Conservation (phyloP, 1,284 basidiomycete species). For the Termitomyces sp. region DNA sequence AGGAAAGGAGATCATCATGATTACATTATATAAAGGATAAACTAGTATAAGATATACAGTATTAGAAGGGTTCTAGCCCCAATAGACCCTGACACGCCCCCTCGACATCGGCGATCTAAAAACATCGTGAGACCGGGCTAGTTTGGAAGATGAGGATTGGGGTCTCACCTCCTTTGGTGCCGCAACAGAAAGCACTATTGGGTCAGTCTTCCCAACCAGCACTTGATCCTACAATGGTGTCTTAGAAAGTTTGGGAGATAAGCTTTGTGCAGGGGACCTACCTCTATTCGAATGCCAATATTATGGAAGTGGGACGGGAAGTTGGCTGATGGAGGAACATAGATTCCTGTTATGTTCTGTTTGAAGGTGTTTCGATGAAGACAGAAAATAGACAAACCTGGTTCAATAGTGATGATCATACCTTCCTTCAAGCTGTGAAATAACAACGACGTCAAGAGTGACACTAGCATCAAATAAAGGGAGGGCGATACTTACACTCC, state of each 20-base stretch:
- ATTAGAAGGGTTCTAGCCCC: slow-evolving; percentile 58
- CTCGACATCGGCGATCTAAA: slow-evolving; percentile 77
- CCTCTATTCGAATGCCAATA: slow-evolving; percentile 87
- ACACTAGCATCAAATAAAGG: not conserved
- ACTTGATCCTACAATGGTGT: slow-evolving; percentile 68
- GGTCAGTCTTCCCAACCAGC: slow-evolving; percentile 64
- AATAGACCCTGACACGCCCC: slow-evolving; percentile 78
- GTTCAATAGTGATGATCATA: slow-evolving; percentile 87
- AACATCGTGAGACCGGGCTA: not conserved
- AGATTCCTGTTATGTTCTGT: slow-evolving; percentile 47
- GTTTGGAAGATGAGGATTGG: not conserved
- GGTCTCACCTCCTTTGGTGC: slow-evolving; percentile 80
- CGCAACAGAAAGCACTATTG: slow-evolving; percentile 65
- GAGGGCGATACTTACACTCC: slow-evolving; percentile 26
- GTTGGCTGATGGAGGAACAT: slow-evolving; percentile 72
- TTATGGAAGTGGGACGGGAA: slow-evolving; percentile 88
- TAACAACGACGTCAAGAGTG: not conserved
- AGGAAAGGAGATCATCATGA: not conserved
- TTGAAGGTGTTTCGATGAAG: not conserved
- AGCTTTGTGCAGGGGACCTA: slow-evolving; percentile 22
- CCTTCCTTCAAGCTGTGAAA: slow-evolving; percentile 55
- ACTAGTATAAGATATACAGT: slow-evolving; percentile 1
- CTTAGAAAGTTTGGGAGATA: not conserved
- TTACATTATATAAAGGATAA: not conserved
- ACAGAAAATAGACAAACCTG: slow-evolving; percentile 40